Percentiles rank a stretch among this genome's conserved stretches.
phyloP scores from a whole-genome alignment of 176 grass and related monocot species.

The Rhynchospora breviuscula region DNA sequence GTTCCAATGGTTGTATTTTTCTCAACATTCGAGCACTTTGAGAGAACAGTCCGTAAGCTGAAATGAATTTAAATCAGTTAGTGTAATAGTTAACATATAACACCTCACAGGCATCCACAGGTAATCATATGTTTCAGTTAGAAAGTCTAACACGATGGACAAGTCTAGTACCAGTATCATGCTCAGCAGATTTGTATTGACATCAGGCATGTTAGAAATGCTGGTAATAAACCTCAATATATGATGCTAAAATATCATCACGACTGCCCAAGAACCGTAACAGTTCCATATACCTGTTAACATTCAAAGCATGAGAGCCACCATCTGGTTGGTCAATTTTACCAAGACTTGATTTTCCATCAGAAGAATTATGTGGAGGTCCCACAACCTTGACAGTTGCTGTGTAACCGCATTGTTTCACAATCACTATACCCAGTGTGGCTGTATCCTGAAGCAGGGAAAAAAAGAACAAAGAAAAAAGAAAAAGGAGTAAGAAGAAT shows the following conservation, averaged over 20 bases:
- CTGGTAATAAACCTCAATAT: not conserved
- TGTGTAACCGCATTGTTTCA: slow-evolving; percentile 96
- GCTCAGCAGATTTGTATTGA: not conserved
- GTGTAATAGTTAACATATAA: not conserved
- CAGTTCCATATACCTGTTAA: slow-evolving; percentile 61
- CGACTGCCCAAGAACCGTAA: not conserved
- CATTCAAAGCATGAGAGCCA: slow-evolving; percentile 85
- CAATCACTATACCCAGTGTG: slow-evolving; percentile 72
- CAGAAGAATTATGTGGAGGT: slow-evolving; percentile 36
- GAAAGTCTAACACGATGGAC: not conserved
- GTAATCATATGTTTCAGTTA: not conserved
- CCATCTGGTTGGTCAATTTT: slow-evolving; percentile 72
- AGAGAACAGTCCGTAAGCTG: slow-evolving; percentile 78
- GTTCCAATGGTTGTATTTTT: slow-evolving; percentile 15
- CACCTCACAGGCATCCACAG: not conserved
- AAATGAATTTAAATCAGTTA: slow-evolving; percentile 25
- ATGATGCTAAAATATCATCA: not conserved
- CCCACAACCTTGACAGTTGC: slow-evolving; percentile 67
- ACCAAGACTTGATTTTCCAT: slow-evolving; percentile 48
- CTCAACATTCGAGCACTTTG: slow-evolving; percentile 34
- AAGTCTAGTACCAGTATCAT: not conserved
- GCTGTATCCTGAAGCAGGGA: slow-evolving; percentile 53
- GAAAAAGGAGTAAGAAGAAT: not conserved
- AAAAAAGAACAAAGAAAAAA: slow-evolving; percentile 15
- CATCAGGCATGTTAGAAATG: not conserved